Evolutionary conservation across 148 eudicot genomes (phyloP), one percentile per base, ranked within the genome.

Genomic region (Camellia sinensis): DNA sequence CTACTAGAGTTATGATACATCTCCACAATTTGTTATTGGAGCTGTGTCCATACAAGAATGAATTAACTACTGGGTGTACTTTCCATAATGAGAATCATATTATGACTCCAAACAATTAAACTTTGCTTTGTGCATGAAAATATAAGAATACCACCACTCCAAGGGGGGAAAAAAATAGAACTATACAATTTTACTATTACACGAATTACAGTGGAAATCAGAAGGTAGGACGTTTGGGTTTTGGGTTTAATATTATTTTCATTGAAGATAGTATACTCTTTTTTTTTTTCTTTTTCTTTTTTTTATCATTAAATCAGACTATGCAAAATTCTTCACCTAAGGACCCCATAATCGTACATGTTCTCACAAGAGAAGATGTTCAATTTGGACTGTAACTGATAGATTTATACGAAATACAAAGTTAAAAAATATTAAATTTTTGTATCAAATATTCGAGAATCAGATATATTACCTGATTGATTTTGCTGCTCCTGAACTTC

Each of bases 401-500:
- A 40, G n/a, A 18, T 40, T 6, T 67, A 64, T 1, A 66, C 15
- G 18, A 65, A 45, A 37, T 21, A 19, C 41, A 53, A 9, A 37
- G 5, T 17, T 46, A 21, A 17, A n/a, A 46, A n/a, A 46, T 45
- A 50, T 19, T 21, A 48, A 29, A 14, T 41, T 19, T 3, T 54
- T 54, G 41, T 53, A 2, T 7, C 37, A 6, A 29, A 56, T n/a
- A 65, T 50, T 40, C 22, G 5, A 64, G 8, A 72, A 73, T 53
- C 9, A 22, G 65, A 62, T 61, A 12, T 13, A 77, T 74, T 80
- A 87, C 89, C 89, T 46, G 83, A 45, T 79, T 83, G 83, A 68
- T 56, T 87, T 79, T 84, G 87, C 78, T 73, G 82, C 81, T 84
- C 81, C 71, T 79, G 79, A 71, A 70, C 45, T 54, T 73, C 85